Conservation (phyloP, 2,329 filamentous ascomycete species). For the Aspergillus terreus region DNA sequence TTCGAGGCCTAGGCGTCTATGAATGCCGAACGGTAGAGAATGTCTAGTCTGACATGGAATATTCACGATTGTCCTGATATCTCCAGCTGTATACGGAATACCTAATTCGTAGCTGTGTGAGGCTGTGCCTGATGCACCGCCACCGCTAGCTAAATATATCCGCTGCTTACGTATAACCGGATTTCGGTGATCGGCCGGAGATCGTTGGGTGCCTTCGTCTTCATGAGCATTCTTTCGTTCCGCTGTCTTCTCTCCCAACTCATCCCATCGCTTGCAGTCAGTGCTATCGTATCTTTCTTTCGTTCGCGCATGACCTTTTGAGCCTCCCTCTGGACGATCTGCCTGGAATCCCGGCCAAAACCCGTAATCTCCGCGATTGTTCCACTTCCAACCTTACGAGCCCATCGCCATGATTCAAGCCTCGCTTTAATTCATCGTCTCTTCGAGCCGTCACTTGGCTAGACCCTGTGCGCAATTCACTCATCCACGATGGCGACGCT, state of each 20-base stretch:
- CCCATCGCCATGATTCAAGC: conserved; percentile 5
- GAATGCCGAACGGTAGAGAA: too few relatives aligned
- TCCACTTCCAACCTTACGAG: too few relatives aligned
- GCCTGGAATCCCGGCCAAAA: background rate
- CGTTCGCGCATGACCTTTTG: background rate
- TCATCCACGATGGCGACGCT: conserved; percentile 34
- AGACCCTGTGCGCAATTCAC: background rate
- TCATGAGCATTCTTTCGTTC: background rate
- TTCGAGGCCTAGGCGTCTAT: background rate
- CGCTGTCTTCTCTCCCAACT: background rate
- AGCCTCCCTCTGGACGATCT: background rate
- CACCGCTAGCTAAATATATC: too few relatives aligned
- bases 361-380: too few relatives aligned
- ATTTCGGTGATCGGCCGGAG: background rate
- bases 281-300: background rate
- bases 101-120: background rate
- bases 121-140: background rate
- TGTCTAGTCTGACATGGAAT: too few relatives aligned
- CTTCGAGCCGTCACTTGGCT: background rate
- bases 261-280: background rate
- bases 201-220: too few relatives aligned
- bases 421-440: background rate
- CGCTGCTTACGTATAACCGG: too few relatives aligned
- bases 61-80: too few relatives aligned
- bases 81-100: too few relatives aligned